A percentile compares a stretch with the other conserved stretches of the same genome.
Evolutionary conservation across 495 filamentous ascomycete species (phyloP).

Genomic region (Platismatia glauca): DNA sequence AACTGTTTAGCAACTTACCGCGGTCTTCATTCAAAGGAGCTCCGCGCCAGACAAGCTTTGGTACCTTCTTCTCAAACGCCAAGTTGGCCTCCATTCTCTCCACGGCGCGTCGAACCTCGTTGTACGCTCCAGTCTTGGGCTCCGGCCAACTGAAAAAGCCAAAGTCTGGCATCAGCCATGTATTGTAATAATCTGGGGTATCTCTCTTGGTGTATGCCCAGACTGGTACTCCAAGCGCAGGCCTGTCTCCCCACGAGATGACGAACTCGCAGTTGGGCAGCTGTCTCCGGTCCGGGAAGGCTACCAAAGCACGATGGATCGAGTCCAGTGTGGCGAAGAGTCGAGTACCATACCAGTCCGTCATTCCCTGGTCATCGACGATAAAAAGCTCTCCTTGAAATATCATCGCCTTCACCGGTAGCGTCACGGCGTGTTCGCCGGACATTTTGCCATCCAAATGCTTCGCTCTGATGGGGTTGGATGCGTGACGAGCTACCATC

Average conservation of each 20-base stretch:
- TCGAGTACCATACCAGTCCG: neutral
- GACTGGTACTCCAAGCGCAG: neutral
- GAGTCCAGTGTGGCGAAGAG: neutral
- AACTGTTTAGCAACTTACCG: neutral
- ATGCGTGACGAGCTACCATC: neutral
- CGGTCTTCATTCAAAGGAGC: neutral
- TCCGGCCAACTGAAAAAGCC: slow-evolving; percentile 12
- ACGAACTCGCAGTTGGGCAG: slow-evolving; percentile 8
- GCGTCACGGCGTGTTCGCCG: neutral
- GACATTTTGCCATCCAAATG: neutral
- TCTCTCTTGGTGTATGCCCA: slow-evolving; percentile 7
- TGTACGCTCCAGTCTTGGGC: slow-evolving; percentile 2
- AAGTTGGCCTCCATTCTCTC: neutral
- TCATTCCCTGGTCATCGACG: neutral
- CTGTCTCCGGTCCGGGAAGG: neutral
- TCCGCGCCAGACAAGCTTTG: neutral
- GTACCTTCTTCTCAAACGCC: neutral
- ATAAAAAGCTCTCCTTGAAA: neutral
- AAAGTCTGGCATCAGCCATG: slow-evolving; percentile 10
- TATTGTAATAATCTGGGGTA: neutral
- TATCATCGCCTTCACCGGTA: neutral
- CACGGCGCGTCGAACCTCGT: neutral
- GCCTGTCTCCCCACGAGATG: neutral
- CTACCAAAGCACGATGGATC: neutral
- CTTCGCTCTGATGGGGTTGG: neutral